Base-by-base conservation (phyloP, 31 red algal genomes). In the Asparagopsis taxiformis region DNA sequence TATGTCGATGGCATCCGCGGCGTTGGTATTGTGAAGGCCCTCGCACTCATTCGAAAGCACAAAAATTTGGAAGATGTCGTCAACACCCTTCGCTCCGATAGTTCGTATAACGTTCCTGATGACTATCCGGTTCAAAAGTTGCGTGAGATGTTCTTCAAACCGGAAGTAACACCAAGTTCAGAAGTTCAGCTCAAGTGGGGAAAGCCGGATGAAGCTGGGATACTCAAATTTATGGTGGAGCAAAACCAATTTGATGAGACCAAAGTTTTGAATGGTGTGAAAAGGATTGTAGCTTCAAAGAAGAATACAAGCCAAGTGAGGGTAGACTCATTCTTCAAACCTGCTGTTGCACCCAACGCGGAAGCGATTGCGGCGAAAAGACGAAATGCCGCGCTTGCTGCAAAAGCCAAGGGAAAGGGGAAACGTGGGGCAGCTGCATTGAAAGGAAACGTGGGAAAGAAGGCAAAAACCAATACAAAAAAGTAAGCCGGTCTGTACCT, bases 281-380 rank as follows among this genome's bases (percentile, higher is more conserved):
- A 82, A 59, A 65, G 88, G 41, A 79, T 97, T 31, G 36, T 51
- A 15, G 68, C 60, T 11, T 52, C 94, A 30, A 79, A 59, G 36
- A 61, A 80, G 57, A 80, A 57, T n/a, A 54, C 82, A 0, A 69
- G 39, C 3, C 94, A 97, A 58, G 82, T 73, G 34, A 76, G 94
- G 11, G 73, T 97, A 37, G 94, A 97, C 64, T 75, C 82, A 31
- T 97, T 97, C 35, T 97, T 97, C 59, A 94, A 88, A 60, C 52
- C 68, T 21, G 55, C 59, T 1, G 61, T 62, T 3, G 74, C 72
- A 8, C 79, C 78, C 0, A 85, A 77, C 46, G 52, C 74, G 29
- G 64, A 29, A 11, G 63, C 74, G n/a, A 35, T 58, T 1, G 84
- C 65, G 2, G 61, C 60, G 0, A 84, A 88, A 37, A 17, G 84